Percentiles rank a stretch among this genome's conserved stretches.
phyloP scores from a whole-genome alignment of 1,139 yeast species.

The Dujonia santamariae region DNA sequence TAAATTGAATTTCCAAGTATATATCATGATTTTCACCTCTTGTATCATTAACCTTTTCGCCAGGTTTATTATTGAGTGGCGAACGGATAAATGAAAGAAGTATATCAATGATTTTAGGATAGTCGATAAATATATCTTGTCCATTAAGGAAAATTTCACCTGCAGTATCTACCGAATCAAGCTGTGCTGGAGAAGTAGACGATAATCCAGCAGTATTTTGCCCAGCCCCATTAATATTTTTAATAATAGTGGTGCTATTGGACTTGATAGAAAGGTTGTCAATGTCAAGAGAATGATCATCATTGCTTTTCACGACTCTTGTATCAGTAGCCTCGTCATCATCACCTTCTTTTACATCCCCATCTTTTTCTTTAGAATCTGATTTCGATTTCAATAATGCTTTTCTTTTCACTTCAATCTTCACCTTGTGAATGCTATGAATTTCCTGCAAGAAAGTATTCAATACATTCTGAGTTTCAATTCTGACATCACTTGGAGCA shows the following conservation, averaged over 20 bases:
- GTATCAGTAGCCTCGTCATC: neutral
- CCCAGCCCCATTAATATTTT: constrained; percentile 3
- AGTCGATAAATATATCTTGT: constrained; percentile 82
- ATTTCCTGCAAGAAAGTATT: constrained; percentile 80
- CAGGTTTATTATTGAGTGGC: constrained; percentile 12
- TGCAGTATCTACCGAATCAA: constrained; percentile 20
- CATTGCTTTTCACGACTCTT: constrained; percentile 3
- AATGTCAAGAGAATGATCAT: constrained; percentile 12
- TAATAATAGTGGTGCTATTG: constrained; percentile 11
- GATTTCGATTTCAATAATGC: constrained; percentile 1
- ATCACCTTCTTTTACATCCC: neutral
- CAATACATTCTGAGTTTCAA: constrained; percentile 76
- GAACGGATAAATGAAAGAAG: constrained; percentile 75
- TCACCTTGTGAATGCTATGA: constrained; percentile 67
- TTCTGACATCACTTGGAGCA: constrained; percentile 82
- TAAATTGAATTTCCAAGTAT: constrained; percentile 75
- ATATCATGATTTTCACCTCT: constrained; percentile 39
- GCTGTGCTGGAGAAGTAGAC: neutral
- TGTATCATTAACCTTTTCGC: constrained; percentile 25
- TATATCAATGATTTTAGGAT: constrained; percentile 75
- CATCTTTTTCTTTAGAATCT: neutral
- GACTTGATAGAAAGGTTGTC: constrained; percentile 22
- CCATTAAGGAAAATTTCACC: constrained; percentile 72
- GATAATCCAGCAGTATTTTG: neutral
- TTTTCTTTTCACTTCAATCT: constrained; percentile 42